Base-by-base conservation (phyloP, 2,329 filamentous ascomycete genomes). In the Grosmannia serpens region DNA sequence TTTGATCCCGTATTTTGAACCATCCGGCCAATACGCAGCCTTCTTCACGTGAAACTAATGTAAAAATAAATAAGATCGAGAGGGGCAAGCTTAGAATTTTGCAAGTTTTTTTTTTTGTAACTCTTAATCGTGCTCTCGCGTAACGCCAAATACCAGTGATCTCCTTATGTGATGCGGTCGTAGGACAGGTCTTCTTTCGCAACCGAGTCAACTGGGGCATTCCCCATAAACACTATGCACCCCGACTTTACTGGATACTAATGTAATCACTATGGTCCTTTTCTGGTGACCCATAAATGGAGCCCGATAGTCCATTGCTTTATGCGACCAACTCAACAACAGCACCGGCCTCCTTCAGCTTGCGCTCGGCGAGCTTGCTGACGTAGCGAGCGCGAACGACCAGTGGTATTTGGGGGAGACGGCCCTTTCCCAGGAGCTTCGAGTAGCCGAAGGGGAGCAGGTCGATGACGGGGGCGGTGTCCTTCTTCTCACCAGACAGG, bases 371-470 rank as follows among this genome's bases (percentile, higher is more conserved):
- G 76, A 96, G 86, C 75, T 88, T 88, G 83, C 86, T 91, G 78
- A 99, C 89, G 82, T 91, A 97, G 75, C 94, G 83, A 69, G 94
- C 92, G 74, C 89, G 89, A 67, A 99, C 91, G 71, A 99, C 89
- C 70, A 99, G 77, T 68, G 94, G 94, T 71, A 97, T 84, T 73
- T 92, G 82, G 71, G 94, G 92, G 71, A 97, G 82, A 73, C 92
- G 87, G 77, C 94, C 94, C 86, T 99, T 99, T 76, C 94, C 95
- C 74, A 99, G 88, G 68, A 99, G 86, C 83, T 99, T 99, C 74
- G 91, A 89, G 86, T 97, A 99, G 70, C 95, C 94, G 77, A 96
- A 87, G 70, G 91, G 83, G 65, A 97, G 87, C 76, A 99, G 89
- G 81, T 99, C 92, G 81, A 99, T 86, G 73, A 99, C 94, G 74